Evolutionary conservation across 2,329 filamentous ascomycete species (phyloP).

Genomic region (Eutypella sp.): DNA sequence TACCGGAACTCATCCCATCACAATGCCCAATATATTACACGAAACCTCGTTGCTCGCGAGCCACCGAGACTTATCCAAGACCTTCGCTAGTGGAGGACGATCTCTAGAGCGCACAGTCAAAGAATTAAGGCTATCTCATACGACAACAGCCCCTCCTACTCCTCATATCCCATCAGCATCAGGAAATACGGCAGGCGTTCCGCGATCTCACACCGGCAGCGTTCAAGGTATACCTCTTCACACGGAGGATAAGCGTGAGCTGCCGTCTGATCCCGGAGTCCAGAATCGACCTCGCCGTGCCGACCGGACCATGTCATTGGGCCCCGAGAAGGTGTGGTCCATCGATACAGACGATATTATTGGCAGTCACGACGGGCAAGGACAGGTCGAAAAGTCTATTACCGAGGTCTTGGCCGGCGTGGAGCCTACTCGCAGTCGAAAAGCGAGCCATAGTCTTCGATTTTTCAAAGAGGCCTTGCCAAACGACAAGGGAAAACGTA

Average conservation of each 20-base stretch:
- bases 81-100: conserved; percentile 29
- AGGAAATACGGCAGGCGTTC: conserved; percentile 21
- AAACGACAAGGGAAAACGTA: conserved; percentile 52
- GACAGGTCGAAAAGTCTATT: conserved; percentile 61
- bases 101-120: conserved; percentile 39
- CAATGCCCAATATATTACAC: conserved; percentile 28
- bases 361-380: conserved; percentile 48
- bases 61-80: conserved; percentile 29
- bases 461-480: conserved; percentile 64
- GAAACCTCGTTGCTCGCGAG: conserved; percentile 29
- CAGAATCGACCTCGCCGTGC: conserved; percentile 33
- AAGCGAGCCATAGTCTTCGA: conserved; percentile 61
- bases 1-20: conserved; percentile 16
- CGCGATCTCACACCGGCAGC: conserved; percentile 20
- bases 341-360: conserved; percentile 49
- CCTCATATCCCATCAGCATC: too few species aligned
- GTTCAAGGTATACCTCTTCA: conserved; percentile 6
- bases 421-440: conserved; percentile 62
- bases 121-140: conserved; percentile 32
- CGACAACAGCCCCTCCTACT: too few species aligned
- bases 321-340: conserved; percentile 58
- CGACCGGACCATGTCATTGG: conserved; percentile 39
- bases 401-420: conserved; percentile 55
- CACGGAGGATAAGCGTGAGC: conserved; percentile 14
- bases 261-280: conserved; percentile 20